Conservation (phyloP, 2,329 filamentous ascomycete species). For the Talaromyces rugulosus region DNA sequence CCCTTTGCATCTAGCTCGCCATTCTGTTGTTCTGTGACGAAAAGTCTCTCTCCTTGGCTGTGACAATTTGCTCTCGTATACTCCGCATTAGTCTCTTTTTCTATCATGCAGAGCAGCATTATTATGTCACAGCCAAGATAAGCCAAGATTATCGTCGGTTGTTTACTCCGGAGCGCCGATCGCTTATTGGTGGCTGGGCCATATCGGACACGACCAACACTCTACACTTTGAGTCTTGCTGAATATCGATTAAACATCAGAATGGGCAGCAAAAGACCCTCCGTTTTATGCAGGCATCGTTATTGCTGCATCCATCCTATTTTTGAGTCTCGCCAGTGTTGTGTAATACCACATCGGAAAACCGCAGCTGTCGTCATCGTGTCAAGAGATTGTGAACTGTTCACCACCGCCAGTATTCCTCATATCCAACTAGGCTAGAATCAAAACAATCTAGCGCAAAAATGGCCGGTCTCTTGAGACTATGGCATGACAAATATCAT, state of each 20-base stretch:
- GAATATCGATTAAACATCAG: neutral
- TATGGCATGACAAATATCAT: constrained; percentile 15
- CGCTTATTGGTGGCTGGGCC: neutral
- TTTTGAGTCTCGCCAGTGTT: neutral
- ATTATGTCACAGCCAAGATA: neutral
- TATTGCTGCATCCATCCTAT: neutral
- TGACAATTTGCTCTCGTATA: neutral
- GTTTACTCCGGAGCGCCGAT: neutral
- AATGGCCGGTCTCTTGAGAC: constrained; percentile 8
- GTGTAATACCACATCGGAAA: constrained; percentile 1
- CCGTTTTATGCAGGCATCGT: neutral
- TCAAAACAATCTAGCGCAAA: neutral
- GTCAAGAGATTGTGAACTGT: neutral
- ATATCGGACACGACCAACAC: neutral
- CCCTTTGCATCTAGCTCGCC: constrained; percentile 3
- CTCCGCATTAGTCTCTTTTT: neutral
- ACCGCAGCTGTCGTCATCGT: neutral
- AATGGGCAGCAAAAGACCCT: neutral
- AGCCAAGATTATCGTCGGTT: neutral
- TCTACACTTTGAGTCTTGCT: neutral
- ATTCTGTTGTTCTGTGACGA: neutral
- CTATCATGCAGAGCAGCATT: neutral
- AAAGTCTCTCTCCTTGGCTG: neutral
- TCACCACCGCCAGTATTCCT: neutral
- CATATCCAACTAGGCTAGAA: neutral